phyloP scores from a whole-genome alignment of 768 basidiomycete species.

The Chalciporus chontae region DNA sequence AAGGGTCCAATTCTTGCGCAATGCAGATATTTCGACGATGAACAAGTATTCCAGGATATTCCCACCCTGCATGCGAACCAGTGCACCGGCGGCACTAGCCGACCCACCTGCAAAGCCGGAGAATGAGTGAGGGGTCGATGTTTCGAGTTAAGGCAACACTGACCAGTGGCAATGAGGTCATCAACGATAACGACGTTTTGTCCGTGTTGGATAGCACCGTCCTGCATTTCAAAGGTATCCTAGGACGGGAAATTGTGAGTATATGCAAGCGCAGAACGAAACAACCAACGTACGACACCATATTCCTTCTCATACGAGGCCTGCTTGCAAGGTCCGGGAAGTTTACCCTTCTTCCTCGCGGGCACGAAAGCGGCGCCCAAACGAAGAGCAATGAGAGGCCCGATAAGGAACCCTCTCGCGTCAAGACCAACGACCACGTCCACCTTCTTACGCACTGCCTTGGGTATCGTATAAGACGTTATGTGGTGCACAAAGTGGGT shows the following conservation, averaged over 20 bases:
- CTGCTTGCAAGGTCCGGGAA: constrained; percentile 80
- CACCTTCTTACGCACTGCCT: constrained; percentile 59
- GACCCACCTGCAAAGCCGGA: constrained; percentile 66
- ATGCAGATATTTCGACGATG: constrained; percentile 77
- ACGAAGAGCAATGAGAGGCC: constrained; percentile 86
- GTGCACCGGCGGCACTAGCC: constrained; percentile 87
- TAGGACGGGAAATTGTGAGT: constrained; percentile 26
- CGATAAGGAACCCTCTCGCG: constrained; percentile 93
- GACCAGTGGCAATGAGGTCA: constrained; percentile 95
- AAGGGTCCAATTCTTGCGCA: constrained; percentile 71
- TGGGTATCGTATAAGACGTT: constrained; percentile 69
- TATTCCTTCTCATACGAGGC: constrained; percentile 91
- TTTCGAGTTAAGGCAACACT: constrained; percentile 10
- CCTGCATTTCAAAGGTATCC: constrained; percentile 97
- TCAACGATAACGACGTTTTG: constrained; percentile 87
- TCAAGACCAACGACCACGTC: constrained; percentile 95
- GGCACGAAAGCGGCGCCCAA: constrained; percentile 95
- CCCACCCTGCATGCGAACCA: constrained; percentile 79
- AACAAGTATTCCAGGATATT: constrained; percentile 91
- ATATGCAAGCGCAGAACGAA: background rate
- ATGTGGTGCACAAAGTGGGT: constrained; percentile 86
- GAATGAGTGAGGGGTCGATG: constrained; percentile 5
- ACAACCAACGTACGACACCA: constrained; percentile 55
- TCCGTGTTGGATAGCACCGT: constrained; percentile 75
- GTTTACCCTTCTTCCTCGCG: constrained; percentile 89